A percentile compares a stretch with the other conserved stretches of the same genome.
Conservation (phyloP, 345 rosid genomes). For the Brassica juncea region DNA sequence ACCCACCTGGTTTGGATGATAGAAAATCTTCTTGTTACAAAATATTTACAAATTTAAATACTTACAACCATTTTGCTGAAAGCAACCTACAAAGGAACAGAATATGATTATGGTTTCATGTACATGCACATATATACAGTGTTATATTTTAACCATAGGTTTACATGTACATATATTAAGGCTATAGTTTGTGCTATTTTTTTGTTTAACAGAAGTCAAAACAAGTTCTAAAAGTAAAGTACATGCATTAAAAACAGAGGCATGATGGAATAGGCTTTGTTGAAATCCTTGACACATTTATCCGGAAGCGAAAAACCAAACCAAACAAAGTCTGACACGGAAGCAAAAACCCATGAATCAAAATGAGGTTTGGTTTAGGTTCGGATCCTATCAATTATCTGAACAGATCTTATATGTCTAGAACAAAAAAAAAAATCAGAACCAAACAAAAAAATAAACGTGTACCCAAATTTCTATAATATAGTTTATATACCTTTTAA, state of each 20-base stretch:
- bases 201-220: neutral
- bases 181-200: neutral
- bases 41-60: no score
- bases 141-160: neutral
- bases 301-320: neutral
- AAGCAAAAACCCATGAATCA: no score
- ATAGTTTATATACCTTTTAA: neutral
- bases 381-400: neutral
- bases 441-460: neutral
- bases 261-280: neutral
- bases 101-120: neutral
- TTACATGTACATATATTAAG: neutral
- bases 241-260: neutral
- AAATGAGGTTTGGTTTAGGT: neutral
- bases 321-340: no score
- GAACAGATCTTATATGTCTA: neutral
- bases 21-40: no score
- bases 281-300: neutral
- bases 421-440: neutral
- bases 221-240: neutral
- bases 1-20: neutral
- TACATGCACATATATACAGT: neutral
- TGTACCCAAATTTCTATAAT: neutral
- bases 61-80: neutral
- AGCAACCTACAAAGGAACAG: neutral